Conservation (phyloP, 805 yeast genomes). For the Lachancea nothofagi region DNA sequence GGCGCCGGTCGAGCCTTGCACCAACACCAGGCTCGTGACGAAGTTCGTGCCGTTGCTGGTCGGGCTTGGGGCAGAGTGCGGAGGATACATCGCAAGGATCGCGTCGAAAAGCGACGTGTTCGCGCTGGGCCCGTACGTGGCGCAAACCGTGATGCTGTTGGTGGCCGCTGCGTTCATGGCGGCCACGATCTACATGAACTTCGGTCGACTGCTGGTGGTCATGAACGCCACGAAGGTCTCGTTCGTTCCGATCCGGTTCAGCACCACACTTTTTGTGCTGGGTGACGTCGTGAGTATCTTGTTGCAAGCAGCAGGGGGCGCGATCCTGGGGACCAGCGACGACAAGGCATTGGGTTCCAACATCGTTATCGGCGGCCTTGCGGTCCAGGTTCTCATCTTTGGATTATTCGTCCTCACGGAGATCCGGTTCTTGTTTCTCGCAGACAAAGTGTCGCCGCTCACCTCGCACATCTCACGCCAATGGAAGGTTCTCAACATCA, state of each 20-base stretch:
- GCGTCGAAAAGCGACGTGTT: slow-evolving; percentile 10
- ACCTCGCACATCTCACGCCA: neutral
- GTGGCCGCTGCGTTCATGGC: slow-evolving; percentile 30
- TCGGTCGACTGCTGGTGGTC: slow-evolving; percentile 19
- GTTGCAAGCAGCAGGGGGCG: slow-evolving; percentile 30
- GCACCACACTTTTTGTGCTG: slow-evolving; percentile 24
- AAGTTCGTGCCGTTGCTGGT: slow-evolving; percentile 5
- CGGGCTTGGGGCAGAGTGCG: slow-evolving; percentile 13
- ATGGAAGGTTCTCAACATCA: slow-evolving; percentile 12
- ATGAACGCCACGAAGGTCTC: slow-evolving; percentile 10
- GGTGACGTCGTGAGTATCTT: slow-evolving; percentile 30
- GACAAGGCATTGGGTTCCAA: slow-evolving; percentile 15
- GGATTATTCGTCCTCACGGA: slow-evolving; percentile 22
- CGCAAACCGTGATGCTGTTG: slow-evolving; percentile 23
- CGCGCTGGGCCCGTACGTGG: slow-evolving; percentile 17
- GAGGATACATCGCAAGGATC: slow-evolving; percentile 24
- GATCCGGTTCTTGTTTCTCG: slow-evolving; percentile 10
- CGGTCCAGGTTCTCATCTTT: slow-evolving; percentile 27
- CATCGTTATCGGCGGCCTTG: slow-evolving; percentile 27
- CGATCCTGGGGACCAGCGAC: slow-evolving; percentile 15
- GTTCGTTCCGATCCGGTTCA: slow-evolving; percentile 14
- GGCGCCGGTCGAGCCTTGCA: slow-evolving; percentile 1
- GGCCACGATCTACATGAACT: slow-evolving; percentile 29
- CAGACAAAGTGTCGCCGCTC: slow-evolving; percentile 4
- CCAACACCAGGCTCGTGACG: neutral